phyloP scores from a whole-genome alignment of 768 basidiomycete genomes.

The Porphyrellus cyaneotinctus region DNA sequence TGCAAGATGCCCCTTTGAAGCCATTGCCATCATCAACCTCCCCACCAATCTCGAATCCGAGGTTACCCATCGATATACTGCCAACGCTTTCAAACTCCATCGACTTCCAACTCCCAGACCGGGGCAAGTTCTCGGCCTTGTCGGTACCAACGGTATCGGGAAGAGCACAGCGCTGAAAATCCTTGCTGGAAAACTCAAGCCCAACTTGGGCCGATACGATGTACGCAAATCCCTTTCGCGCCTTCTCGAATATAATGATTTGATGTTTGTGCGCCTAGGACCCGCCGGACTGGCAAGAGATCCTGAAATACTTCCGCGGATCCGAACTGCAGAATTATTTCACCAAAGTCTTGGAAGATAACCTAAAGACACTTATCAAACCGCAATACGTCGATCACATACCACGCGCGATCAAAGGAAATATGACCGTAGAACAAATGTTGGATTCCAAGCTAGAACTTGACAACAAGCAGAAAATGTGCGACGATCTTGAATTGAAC shows the following conservation, averaged over 20 bases:
- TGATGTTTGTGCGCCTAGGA: conserved; percentile 46
- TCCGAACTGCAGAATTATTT: conserved; percentile 99
- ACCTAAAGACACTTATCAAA: conserved; percentile 97
- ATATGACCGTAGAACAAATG: conserved; percentile 85
- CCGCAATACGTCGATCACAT: conserved; percentile 99
- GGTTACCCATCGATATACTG: conserved; percentile 97
- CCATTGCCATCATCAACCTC: conserved; percentile 97
- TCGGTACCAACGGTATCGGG: conserved; percentile 99
- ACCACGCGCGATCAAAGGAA: conserved; percentile 90
- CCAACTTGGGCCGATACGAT: conserved; percentile 95
- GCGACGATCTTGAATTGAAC: conserved; percentile 82
- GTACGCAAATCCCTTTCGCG: conserved; percentile 40
- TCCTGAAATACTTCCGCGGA: conserved; percentile 96
- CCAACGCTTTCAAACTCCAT: conserved; percentile 98
- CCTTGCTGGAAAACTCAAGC: conserved; percentile 94
- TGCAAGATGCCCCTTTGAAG: conserved; percentile 94
- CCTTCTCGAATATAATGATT: neutral
- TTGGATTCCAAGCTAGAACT: conserved; percentile 85
- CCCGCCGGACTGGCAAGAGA: conserved; percentile 99
- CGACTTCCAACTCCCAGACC: conserved; percentile 95
- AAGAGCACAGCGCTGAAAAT: conserved; percentile 98
- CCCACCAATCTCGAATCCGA: conserved; percentile 95
- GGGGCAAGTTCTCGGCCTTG: conserved; percentile 97
- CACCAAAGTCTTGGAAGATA: conserved; percentile 97
- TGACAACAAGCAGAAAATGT: conserved; percentile 84